phyloP scores from a whole-genome alignment of 768 basidiomycete species.

The Cystofilobasidium ferigula region DNA sequence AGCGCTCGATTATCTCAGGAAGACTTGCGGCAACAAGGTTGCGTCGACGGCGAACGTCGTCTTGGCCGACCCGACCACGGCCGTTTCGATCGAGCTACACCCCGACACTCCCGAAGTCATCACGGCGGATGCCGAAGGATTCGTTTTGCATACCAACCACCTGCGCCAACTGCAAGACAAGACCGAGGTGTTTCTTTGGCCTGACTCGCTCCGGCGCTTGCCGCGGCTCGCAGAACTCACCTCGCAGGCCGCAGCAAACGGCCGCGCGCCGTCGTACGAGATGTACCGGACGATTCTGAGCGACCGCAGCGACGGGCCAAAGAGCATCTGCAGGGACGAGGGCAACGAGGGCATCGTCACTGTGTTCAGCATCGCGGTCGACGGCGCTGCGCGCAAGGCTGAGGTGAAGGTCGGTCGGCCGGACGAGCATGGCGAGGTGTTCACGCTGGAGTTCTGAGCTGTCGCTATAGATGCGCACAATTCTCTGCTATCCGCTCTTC shows the following conservation, averaged over 20 bases:
- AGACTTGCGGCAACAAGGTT: background rate
- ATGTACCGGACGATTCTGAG: background rate
- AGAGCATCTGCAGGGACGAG: conserved; percentile 9
- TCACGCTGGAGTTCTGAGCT: conserved; percentile 4
- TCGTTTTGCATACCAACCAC: conserved; percentile 20
- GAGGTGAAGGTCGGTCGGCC: conserved; percentile 20
- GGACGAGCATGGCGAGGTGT: conserved; percentile 8
- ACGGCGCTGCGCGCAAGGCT: background rate
- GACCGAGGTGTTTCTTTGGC: background rate
- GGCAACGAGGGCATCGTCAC: background rate
- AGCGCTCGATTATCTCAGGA: background rate
- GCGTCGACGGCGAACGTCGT: conserved; percentile 7
- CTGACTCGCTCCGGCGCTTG: background rate
- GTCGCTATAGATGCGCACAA: too few relatives aligned
- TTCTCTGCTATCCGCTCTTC: too few relatives aligned
- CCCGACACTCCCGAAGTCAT: background rate
- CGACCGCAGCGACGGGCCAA: background rate
- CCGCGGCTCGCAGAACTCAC: background rate
- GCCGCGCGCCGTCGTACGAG: background rate
- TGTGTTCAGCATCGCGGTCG: conserved; percentile 7
- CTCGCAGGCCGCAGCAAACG: background rate
- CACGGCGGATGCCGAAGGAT: conserved; percentile 2
- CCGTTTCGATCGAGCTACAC: conserved; percentile 1
- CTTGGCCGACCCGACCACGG: background rate
- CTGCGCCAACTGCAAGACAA: background rate